Evolutionary conservation across 345 rosid genomes (phyloP), one percentile per base, ranked within the genome.

Genomic region (Mallotus nudiflorus): DNA sequence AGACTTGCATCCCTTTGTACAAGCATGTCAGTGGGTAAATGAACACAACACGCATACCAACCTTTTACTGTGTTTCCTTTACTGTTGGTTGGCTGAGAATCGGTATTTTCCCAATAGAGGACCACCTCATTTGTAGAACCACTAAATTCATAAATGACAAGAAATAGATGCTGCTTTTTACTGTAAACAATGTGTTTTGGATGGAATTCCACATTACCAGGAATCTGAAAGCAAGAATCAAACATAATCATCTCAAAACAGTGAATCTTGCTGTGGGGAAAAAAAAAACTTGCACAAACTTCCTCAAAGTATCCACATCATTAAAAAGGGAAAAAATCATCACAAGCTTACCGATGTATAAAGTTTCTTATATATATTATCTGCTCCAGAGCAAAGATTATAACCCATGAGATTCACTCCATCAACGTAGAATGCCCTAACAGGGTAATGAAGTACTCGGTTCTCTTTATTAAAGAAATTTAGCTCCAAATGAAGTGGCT

Each of bases 401-500:
- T 89, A 87, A 53, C 97, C 98, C 90, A 92, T 87, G 67, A 95
- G 88, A 81, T 85, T 88, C 57, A 85, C 49, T 62, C 96, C 92
- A 77, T 95, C 99, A 40, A 95, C 77, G 76, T 89, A 95, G 75
- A 95, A 92, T 59, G 93, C 92, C 74, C 97, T 87, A 69, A 82
- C 87, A 78, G 99, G 99, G 77, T 92, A 95, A 78, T 95, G 98
- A 78, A 95, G 97, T 61, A 95, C 88, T 74, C 99, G 83, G 74
- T 87, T 95, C 84, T 90, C 96, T 80, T 81, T 90, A 76, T 87
- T 92, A 73, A 95, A 95, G 83, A 92, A 90, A 88, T 95, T 95
- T 73, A 95, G 88, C 88, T 92, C 99, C 97, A 95, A 75, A 78
- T 92, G 98, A 80, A 90, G 84, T 71, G 96, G 98, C 99, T 95